Base-by-base conservation (phyloP, 148 eudicot species). In the Chenopodium suecicum region DNA sequence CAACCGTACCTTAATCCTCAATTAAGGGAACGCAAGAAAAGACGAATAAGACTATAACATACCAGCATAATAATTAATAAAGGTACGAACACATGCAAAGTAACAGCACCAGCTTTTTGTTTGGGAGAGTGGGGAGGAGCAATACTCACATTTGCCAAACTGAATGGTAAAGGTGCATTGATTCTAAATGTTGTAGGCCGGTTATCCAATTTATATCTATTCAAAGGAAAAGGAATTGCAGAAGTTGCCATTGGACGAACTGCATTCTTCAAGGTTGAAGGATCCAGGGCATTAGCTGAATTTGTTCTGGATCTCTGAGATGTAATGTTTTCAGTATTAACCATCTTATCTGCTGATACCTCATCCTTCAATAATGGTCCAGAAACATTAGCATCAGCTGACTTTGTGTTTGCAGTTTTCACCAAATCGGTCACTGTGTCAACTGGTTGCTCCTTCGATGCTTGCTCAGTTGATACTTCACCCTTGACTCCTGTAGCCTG, bases 201-300 rank as follows among this genome's bases (percentile, higher is more conserved):
- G 86, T 94, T 93, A 84, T 95, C 99, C 89, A 95, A 77, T 83
- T 92, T 94, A 87, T 90, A 93, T 88, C 92, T 85, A 82, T 90
- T 91, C 72, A 81, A 66, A 78, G 79, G 75, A 84, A 88, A 88
- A 34, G 90, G 89, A 75, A 78, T 79, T 67, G 95, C 91, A 23
- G 82, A 80, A 78, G 86, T 86, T 71, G 91, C 88, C 78, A 81
- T 78, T 73, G 94, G 91, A 75, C 85, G 96, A 82, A 78, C 48
- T 73, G 89, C 73, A 37, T 86, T 94, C 86, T 90, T 90, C 85
- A 83, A 82, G 78, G 74, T 87, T 27, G 81, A 75, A 64, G 86
- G 83, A 77, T 88, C 92, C 78, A 68, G 68, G 25, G 87, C 81
- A 19, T 81, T 75, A 58, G 83, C 71, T 11, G 83, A 22, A 66